Base-by-base conservation (phyloP, 1,139 yeast genomes). In the Sugiyamaella grinbergsii region DNA sequence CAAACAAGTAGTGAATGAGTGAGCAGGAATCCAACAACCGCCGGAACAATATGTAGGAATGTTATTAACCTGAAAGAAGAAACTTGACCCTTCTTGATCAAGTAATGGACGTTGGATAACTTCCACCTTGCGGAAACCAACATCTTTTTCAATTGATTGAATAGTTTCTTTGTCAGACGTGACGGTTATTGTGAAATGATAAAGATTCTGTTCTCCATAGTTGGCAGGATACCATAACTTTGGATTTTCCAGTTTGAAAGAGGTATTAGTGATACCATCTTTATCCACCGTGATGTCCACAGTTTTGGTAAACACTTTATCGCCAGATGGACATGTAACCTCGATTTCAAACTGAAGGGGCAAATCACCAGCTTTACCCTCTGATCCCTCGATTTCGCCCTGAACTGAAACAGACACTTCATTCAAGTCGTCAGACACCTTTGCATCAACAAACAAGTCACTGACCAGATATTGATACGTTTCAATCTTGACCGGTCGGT, bases 1-100 rank as follows among this genome's bases (percentile, higher is more conserved):
- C 13, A 74, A 56, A 24, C 55, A 48, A 1, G 76, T 68, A 23
- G 64, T 63, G 44, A 74, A 68, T 2, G 75, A 71, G 57, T 76
- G 78, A 1, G 70, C 72, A 0, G 80, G 80, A 37, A 76, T 76
- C 80, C 80, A 76, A 59, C 74, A 72, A 5, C 77, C 71, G 0
- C 80, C 80, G 22, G 66, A 58, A 29, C 63, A 54, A 53, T 67
- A 76, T 5, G 73, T 58, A 4, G 78, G 74, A 18, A 67, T 57
- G 47, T 67, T 63, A 57, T 76, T 76, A 48, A 76, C 62, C 43
- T 62, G 63, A 62, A 76, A 75, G 58, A 71, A 76, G 58, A 76
- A 76, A 10, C 70, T 62, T 1, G 66, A 58, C 0, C 80, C 80
- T 18, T 53, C 57, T 41, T 68, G 65, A 10, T 61, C 70, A 16